Conservation (phyloP, 352 stramenopile species). For the Globisporangium takayamanum region DNA sequence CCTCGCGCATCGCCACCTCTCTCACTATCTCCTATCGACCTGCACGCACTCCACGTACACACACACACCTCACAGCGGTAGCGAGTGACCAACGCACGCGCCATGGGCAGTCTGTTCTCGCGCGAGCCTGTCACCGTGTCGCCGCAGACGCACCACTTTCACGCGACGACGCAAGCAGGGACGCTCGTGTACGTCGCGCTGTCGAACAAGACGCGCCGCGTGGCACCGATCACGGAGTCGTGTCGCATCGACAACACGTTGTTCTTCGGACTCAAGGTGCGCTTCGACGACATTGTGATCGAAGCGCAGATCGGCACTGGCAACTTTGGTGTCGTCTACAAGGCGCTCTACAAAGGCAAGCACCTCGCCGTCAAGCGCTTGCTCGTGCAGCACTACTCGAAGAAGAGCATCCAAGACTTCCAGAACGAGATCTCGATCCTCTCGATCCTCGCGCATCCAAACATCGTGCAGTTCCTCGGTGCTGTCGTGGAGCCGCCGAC, state of each 20-base stretch:
- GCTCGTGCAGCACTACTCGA: constrained; percentile 42
- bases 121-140: constrained; percentile 52
- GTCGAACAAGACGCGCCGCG: constrained; percentile 56
- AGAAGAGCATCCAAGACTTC: constrained; percentile 64
- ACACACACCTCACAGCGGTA: background rate
- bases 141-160: constrained; percentile 54
- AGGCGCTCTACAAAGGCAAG: constrained; percentile 69
- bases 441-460: constrained; percentile 65
- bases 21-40: background rate
- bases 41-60: background rate
- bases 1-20: background rate
- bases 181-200: constrained; percentile 68
- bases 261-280: constrained; percentile 66
- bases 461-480: constrained; percentile 79
- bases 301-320: constrained; percentile 60
- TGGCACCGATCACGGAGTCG: constrained; percentile 52
- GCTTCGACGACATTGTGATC: constrained; percentile 59
- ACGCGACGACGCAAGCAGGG: constrained; percentile 52
- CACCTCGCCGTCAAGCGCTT: constrained; percentile 65
- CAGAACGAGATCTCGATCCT: constrained; percentile 82
- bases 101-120: constrained; percentile 49
- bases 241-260: constrained; percentile 42
- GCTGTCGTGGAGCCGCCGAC: constrained; percentile 61
- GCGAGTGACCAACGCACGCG: background rate
- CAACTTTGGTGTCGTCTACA: constrained; percentile 79